These are phyloP conservation scores for Fusarium annulatum DNA, from an alignment of 2,329 filamentous ascomycete species.

Conservation along the genomic window DNA sequence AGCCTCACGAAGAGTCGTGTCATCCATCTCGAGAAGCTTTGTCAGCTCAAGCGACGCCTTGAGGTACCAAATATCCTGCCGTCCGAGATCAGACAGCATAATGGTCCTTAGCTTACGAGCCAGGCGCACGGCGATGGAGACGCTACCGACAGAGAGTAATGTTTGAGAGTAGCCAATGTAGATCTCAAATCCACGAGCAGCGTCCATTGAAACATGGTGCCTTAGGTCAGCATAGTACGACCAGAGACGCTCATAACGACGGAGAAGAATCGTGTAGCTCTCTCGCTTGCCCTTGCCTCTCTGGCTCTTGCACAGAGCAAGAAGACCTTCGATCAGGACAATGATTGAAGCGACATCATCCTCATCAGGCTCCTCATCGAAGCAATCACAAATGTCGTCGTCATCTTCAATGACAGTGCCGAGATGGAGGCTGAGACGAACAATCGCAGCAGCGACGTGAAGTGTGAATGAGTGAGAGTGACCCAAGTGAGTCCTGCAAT, in stretches of 20 bases:
- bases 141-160: neutral
- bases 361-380: neutral
- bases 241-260: neutral
- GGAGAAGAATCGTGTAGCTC: neutral
- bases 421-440: neutral
- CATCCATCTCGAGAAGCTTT: neutral
- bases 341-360: neutral
- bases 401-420: neutral
- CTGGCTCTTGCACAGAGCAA: neutral
- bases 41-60: neutral
- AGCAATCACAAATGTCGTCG: neutral
- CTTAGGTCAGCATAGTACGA: neutral
- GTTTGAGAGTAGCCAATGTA: neutral
- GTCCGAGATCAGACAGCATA: neutral
- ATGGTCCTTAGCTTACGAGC: neutral
- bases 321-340: neutral
- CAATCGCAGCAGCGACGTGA: neutral
- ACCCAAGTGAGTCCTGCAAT: neutral
- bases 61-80: neutral
- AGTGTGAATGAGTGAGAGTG: neutral
- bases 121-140: neutral
- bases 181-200: neutral
- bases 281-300: neutral
- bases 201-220: neutral
- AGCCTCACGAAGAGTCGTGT: neutral